A percentile compares a stretch with the other conserved stretches of the same genome.
Conservation (phyloP, 352 stramenopile species). For the Globisporangium nunn region DNA sequence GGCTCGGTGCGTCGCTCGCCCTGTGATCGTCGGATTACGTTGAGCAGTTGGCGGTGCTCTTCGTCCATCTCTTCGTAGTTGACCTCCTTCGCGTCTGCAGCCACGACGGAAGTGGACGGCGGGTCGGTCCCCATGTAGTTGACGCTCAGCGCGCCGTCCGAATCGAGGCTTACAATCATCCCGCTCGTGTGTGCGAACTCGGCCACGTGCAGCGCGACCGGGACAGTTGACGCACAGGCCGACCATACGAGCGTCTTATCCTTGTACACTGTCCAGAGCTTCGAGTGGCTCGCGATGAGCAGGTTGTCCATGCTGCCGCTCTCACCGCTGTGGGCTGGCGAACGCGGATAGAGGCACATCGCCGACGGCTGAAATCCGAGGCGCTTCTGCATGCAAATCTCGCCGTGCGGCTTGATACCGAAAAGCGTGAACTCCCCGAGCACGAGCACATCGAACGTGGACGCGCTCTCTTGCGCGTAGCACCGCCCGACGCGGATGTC, state of each 20-base stretch:
- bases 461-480: slow-evolving; percentile 36
- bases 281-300: slow-evolving; percentile 64
- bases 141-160: slow-evolving; percentile 62
- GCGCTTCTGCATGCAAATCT: slow-evolving; percentile 72
- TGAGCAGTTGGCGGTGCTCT: slow-evolving; percentile 81
- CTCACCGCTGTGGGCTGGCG: slow-evolving; percentile 2
- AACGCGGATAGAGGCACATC: slow-evolving; percentile 45
- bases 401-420: slow-evolving; percentile 66
- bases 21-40: slow-evolving; percentile 79
- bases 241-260: slow-evolving; percentile 80
- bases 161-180: slow-evolving; percentile 78
- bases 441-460: slow-evolving; percentile 78
- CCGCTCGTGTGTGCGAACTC: slow-evolving; percentile 69
- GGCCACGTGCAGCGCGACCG: slow-evolving; percentile 56
- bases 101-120: slow-evolving; percentile 63
- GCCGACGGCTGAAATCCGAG: slow-evolving; percentile 64
- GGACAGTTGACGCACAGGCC: slow-evolving; percentile 41
- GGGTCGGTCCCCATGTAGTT: slow-evolving; percentile 90
- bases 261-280: slow-evolving; percentile 74
- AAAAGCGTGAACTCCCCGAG: slow-evolving; percentile 81
- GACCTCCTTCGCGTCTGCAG: slow-evolving; percentile 69
- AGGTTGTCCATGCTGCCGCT: slow-evolving; percentile 53
- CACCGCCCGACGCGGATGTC: slow-evolving; percentile 51
- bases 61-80: slow-evolving; percentile 91
- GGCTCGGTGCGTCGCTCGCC: slow-evolving; percentile 54